Evolutionary conservation across 768 basidiomycete species (phyloP).

Genomic region (Strobilomyces dryophilus): DNA sequence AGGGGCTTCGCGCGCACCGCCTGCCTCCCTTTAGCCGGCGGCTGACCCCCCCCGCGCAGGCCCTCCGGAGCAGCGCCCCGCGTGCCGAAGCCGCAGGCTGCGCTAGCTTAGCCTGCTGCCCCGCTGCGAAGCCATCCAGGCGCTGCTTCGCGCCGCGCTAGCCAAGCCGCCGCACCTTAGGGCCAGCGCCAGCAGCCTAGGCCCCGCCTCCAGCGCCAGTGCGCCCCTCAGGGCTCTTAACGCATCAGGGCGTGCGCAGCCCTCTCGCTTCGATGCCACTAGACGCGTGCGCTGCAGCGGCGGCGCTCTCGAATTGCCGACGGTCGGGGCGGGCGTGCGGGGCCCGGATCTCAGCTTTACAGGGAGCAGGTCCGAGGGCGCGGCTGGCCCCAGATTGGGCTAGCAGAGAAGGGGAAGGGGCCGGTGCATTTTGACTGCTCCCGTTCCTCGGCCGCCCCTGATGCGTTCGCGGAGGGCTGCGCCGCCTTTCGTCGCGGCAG

Average conservation of each 20-base stretch:
- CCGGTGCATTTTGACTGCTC: slow-evolving; percentile 37
- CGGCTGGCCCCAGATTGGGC: slow-evolving; percentile 34
- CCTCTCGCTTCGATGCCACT: background rate
- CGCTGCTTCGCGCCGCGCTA: slow-evolving; percentile 52
- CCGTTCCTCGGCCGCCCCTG: background rate
- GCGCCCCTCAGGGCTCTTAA: slow-evolving; percentile 61
- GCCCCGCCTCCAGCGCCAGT: slow-evolving; percentile 61
- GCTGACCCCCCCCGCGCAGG: slow-evolving; percentile 35
- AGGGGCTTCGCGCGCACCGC: slow-evolving; percentile 60
- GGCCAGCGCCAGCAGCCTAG: slow-evolving; percentile 55
- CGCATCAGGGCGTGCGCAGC: slow-evolving; percentile 53
- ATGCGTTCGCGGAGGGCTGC: slow-evolving; percentile 51
- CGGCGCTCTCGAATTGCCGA: slow-evolving; percentile 70
- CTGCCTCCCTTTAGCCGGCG: background rate
- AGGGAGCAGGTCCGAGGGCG: slow-evolving; percentile 48
- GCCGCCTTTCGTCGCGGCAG: slow-evolving; percentile 61
- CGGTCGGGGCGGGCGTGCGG: slow-evolving; percentile 74
- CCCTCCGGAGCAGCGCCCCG: slow-evolving; percentile 61
- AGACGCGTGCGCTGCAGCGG: slow-evolving; percentile 27
- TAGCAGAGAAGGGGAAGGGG: slow-evolving; percentile 69
- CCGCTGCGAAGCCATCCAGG: slow-evolving; percentile 53
- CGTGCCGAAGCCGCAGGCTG: slow-evolving; percentile 61
- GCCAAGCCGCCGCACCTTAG: slow-evolving; percentile 67
- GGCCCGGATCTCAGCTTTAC: slow-evolving; percentile 66
- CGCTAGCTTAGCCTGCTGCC: slow-evolving; percentile 66